Evolutionary conservation across 371 early-diverging fungal genomes (phyloP), one percentile per base, ranked within the genome.

Genomic region (Apophysomyces trapeziformis): DNA sequence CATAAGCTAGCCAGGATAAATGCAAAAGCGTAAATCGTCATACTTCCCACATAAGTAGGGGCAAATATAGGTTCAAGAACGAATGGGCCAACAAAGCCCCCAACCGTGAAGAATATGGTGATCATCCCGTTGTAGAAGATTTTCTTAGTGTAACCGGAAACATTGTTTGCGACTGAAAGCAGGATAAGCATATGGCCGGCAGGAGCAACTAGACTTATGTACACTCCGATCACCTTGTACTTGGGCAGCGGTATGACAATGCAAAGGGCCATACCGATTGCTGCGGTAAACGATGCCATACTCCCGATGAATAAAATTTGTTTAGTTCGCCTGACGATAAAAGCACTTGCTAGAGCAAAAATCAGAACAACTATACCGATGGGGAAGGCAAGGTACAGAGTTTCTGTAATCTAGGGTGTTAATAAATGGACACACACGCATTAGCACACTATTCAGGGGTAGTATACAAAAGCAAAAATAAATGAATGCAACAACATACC

Each of bases 171-270:
- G 13, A 68, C 39, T n/a, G 63, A 44, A 35, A 43, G 45, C 14
- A 60, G 16, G 8, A 63, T 47, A 35, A 68, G 21, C 13, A 59
- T 37, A 47, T 66, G 43, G 3, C 57, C 41, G 16, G 38, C 11
- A 16, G 16, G 7, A 16, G 47, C 1, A 1, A 3, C 1, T 7
- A 46, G 1, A 7, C 18, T 7, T 1, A 46, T 11, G 7, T n/a
- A 13, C 16, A 14, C 4, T 1, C 79, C 79, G 58, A 72, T 43
- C 1, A 79, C 65, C 58, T 76, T 79, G 37, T 39, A 57, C 2
- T 62, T 68, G 13, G 62, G 54, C 11, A 64, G 47, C 6, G 80
- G 77, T 21, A 79, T 73, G n/a, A 73, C 66, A 5, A 66, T 37
- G 8, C 77, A 58, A 26, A 79, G 56, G 1, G 77, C 65, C 7